These are phyloP conservation scores for Kuraishia molischiana DNA, from an alignment of 805 yeast species.

Conservation along the genomic window DNA sequence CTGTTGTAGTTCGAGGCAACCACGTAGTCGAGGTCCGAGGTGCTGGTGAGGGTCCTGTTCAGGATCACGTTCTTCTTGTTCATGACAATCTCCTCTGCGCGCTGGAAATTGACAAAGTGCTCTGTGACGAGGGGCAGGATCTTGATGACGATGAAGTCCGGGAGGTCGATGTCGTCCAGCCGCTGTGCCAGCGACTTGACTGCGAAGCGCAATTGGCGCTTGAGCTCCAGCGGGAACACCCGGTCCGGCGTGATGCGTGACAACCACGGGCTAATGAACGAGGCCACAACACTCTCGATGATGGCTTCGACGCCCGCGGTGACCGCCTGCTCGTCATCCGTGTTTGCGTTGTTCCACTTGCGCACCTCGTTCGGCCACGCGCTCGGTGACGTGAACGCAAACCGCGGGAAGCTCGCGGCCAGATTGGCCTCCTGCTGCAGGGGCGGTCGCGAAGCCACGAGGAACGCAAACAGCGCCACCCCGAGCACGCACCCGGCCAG, in stretches of 20 bases:
- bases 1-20: conserved; percentile 34
- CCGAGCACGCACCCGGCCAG: too few species aligned
- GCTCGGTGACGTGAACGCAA: not conserved
- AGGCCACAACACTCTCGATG: conserved; percentile 35
- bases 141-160: conserved; percentile 46
- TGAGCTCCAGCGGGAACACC: conserved; percentile 31
- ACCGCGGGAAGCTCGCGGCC: not conserved
- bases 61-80: conserved; percentile 13
- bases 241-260: conserved; percentile 28
- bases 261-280: conserved; percentile 53
- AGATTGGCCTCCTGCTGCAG: too few species aligned
- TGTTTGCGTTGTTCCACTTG: not conserved
- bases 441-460: too few species aligned
- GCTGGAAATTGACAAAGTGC: conserved; percentile 42
- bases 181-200: conserved; percentile 31
- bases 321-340: conserved; percentile 22
- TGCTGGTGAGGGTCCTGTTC: conserved; percentile 10
- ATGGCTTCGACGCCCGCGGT: conserved; percentile 43
- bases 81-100: conserved; percentile 26
- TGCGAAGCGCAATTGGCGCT: conserved; percentile 30
- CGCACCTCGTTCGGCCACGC: not conserved
- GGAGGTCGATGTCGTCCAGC: conserved; percentile 35
- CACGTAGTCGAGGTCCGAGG: conserved; percentile 27
- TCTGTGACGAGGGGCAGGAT: conserved; percentile 56
- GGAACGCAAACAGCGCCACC: too few species aligned